Evolutionary conservation across 371 early-diverging fungal genomes (phyloP), one percentile per base, ranked within the genome.

Genomic region (Rhizopus sp.): DNA sequence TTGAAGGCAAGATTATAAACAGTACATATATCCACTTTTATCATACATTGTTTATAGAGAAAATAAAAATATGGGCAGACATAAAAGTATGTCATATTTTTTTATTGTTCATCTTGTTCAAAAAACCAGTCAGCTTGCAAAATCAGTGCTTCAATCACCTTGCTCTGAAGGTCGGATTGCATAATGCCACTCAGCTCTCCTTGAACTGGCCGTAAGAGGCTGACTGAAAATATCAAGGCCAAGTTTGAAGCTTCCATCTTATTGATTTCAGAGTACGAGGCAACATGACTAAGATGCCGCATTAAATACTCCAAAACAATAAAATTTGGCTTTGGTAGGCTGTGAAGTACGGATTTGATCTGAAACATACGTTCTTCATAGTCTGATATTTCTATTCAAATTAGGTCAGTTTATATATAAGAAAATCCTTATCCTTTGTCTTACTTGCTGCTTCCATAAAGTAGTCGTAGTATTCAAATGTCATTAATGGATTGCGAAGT

Each of bases 181-280:
- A 61, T 66, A 31, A 81, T 83, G 51, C 80, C 77, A 17, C 75
- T 72, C 10, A 84, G 34, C 62, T 81, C 80, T 52, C 82, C 81
- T 41, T 69, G 70, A 7, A 67, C 63, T 3, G 82, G 69, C 33
- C 85, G 72, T 17, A 87, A 53, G 33, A 87, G 53, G 6, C 82
- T 84, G 5, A 84, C 81, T 0, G 91, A 91, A 66, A 94, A 92
- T 6, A 92, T 92, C 48, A 92, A 84, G 4, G 94, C 93, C 15
- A 94, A 66, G 67, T 93, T 94, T 3, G 85, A 75, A 23, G 88
- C 70, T 60, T 94, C 93, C 94, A 94, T 94, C 69, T 94, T 94
- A 67, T 91, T 94, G n/a, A 78, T 69, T 5, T 82, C 83, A 35
- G 84, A 73, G 34, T 87, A 73, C 4, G 77, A 72, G 3, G 87